A percentile compares a stretch with the other conserved stretches of the same genome.
Conservation (phyloP, 352 stramenopile species). For the Globisporangium carolinianum region DNA sequence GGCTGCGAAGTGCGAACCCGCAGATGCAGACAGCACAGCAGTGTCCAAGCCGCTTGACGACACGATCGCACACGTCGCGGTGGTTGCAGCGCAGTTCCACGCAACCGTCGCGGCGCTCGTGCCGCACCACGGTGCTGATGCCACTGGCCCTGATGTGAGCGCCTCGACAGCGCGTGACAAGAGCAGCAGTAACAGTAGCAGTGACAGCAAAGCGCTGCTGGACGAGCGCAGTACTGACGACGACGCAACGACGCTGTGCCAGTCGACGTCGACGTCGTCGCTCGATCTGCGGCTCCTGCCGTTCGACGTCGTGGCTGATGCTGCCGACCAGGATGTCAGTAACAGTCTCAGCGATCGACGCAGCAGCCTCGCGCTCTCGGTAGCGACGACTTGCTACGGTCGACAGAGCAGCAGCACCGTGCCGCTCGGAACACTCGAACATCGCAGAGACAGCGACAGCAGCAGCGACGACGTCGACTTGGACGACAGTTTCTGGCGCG, state of each 20-base stretch:
- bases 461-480: conserved; percentile 13
- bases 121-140: neutral
- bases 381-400: no score
- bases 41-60: conserved; percentile 1
- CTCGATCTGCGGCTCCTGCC: conserved; percentile 13
- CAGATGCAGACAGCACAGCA: neutral
- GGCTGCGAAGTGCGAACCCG: no score
- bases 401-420: neutral
- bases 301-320: conserved; percentile 5
- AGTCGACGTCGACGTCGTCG: conserved; percentile 14
- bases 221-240: no score
- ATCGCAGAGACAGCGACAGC: neutral
- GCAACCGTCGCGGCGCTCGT: conserved; percentile 1
- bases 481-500: conserved; percentile 12
- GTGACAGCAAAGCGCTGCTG: neutral
- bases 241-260: neutral
- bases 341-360: neutral
- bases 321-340: neutral
- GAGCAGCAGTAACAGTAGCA: neutral
- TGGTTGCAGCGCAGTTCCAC: conserved; percentile 4
- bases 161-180: neutral
- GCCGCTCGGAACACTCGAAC: no score
- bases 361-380: neutral
- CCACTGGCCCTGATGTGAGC: neutral
- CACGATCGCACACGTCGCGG: conserved; percentile 8